Evolutionary conservation across 2,329 filamentous ascomycete species (phyloP).

Genomic region (Cordyceps farinosa): DNA sequence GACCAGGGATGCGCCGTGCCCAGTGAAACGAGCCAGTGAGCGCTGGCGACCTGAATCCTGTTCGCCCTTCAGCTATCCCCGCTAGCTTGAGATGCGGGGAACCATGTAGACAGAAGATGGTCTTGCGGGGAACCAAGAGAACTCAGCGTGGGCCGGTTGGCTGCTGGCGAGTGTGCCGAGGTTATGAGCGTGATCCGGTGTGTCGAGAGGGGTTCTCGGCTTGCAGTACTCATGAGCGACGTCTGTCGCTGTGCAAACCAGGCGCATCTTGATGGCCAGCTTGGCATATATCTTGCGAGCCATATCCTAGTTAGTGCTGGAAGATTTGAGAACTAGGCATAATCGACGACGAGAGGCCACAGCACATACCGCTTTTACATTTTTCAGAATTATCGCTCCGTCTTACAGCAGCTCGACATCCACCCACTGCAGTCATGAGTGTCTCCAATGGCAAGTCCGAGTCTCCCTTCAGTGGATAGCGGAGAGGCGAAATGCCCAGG

Average conservation of each 20-base stretch:
- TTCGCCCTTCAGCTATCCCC: neutral
- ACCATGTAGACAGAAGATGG: neutral
- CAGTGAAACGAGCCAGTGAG: neutral
- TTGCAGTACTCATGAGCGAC: neutral
- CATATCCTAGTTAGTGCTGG: neutral
- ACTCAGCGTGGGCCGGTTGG: neutral
- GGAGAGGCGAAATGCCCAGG: neutral
- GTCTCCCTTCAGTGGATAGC: neutral
- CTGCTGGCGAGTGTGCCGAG: neutral
- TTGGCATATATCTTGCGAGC: neutral
- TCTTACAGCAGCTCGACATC: neutral
- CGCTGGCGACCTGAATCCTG: neutral
- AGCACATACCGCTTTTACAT: neutral
- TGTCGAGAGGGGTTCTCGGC: neutral
- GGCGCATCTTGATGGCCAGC: neutral
- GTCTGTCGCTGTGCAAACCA: neutral
- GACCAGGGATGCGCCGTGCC: neutral
- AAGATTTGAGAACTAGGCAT: neutral
- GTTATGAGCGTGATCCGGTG: neutral
- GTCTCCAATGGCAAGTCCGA: neutral
- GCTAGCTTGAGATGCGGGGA: slow-evolving; percentile 14
- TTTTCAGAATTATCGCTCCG: neutral
- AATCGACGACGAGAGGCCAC: neutral
- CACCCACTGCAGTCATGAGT: neutral
- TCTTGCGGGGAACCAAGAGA: slow-evolving; percentile 2